Conservation (phyloP, 108 stramenopile species). For the Licmophora abbreviata region DNA sequence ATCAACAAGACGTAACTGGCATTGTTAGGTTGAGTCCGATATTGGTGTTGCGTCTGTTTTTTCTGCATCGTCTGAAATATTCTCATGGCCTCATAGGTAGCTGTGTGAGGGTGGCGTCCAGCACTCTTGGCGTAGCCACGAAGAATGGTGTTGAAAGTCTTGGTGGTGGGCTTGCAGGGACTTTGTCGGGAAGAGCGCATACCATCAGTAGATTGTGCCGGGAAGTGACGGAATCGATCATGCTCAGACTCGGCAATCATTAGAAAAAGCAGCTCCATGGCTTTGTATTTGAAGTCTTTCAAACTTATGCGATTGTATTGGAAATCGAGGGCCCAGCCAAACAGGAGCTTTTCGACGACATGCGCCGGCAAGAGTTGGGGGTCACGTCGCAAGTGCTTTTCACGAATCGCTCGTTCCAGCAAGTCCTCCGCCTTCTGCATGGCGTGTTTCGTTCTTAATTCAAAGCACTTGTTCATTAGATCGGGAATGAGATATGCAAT, state of each 20-base stretch:
- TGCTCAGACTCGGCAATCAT: constrained; percentile 29
- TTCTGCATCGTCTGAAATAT: constrained; percentile 21
- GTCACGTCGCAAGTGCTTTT: constrained; percentile 23
- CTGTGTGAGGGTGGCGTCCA: constrained; percentile 6
- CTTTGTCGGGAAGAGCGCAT: constrained; percentile 4
- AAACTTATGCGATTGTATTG: too few relatives aligned
- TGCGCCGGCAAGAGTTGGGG: constrained; percentile 22
- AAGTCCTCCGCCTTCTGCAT: constrained; percentile 37
- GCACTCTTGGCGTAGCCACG: constrained; percentile 26
- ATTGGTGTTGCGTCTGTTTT: constrained; percentile 15
- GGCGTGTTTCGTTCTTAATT: constrained; percentile 25
- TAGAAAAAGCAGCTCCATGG: constrained; percentile 25
- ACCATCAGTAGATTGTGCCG: background rate
- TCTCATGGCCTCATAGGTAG: constrained; percentile 29
- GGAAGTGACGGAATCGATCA: constrained; percentile 13
- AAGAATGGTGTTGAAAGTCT: constrained; percentile 38
- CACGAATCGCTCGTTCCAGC: constrained; percentile 32
- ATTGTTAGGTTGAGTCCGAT: constrained; percentile 42
- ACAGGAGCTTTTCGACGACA: constrained; percentile 27
- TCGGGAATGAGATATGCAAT: constrained; percentile 11
- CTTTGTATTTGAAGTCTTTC: constrained; percentile 8
- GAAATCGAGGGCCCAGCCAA: constrained; percentile 50
- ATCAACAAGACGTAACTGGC: constrained; percentile 21
- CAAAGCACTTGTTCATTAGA: constrained; percentile 29
- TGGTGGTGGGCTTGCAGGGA: constrained; percentile 35